phyloP scores from a whole-genome alignment of 2,329 filamentous ascomycete genomes.

The Colletotrichum horii region DNA sequence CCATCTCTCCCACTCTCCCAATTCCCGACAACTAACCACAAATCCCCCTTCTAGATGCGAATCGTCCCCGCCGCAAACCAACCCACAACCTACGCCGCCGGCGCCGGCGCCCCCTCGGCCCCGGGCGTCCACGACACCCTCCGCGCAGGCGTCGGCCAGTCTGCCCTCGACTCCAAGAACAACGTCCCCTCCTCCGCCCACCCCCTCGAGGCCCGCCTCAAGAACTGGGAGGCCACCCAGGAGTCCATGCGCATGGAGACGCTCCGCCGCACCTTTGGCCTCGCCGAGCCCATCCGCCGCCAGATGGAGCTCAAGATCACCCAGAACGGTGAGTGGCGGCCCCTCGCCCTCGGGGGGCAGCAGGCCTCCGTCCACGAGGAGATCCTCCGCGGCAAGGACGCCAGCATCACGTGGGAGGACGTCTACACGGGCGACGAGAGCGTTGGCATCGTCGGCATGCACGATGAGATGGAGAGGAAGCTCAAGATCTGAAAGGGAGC shows the following conservation, averaged over 20 bases:
- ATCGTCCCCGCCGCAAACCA: slow-evolving; percentile 78
- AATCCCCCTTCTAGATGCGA: slow-evolving; percentile 62
- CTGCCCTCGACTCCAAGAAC: slow-evolving; percentile 52
- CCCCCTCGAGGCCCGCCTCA: slow-evolving; percentile 89
- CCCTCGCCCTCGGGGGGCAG: slow-evolving; percentile 69
- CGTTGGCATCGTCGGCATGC: slow-evolving; percentile 73
- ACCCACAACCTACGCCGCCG: slow-evolving; percentile 69
- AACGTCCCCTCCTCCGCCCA: slow-evolving; percentile 61
- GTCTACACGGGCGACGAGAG: slow-evolving; percentile 83
- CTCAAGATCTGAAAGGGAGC: slow-evolving; percentile 68
- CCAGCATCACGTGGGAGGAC: slow-evolving; percentile 89
- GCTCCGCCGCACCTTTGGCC: slow-evolving; percentile 85
- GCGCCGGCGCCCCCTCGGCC: slow-evolving; percentile 82
- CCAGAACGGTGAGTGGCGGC: slow-evolving; percentile 79
- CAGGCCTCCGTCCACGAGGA: slow-evolving; percentile 81
- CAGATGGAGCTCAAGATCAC: slow-evolving; percentile 96
- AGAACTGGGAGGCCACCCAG: slow-evolving; percentile 89
- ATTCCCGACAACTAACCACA: slow-evolving; percentile 9
- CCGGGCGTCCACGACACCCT: slow-evolving; percentile 94
- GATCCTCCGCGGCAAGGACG: slow-evolving; percentile 81
- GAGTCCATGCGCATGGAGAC: slow-evolving; percentile 86
- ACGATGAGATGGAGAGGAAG: slow-evolving; percentile 93
- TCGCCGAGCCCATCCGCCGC: slow-evolving; percentile 89
- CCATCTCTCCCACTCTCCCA: background rate
- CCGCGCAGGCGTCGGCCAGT: slow-evolving; percentile 79